Conservation (phyloP, 176 grass and related monocot genomes). For the Cocos nucifera region DNA sequence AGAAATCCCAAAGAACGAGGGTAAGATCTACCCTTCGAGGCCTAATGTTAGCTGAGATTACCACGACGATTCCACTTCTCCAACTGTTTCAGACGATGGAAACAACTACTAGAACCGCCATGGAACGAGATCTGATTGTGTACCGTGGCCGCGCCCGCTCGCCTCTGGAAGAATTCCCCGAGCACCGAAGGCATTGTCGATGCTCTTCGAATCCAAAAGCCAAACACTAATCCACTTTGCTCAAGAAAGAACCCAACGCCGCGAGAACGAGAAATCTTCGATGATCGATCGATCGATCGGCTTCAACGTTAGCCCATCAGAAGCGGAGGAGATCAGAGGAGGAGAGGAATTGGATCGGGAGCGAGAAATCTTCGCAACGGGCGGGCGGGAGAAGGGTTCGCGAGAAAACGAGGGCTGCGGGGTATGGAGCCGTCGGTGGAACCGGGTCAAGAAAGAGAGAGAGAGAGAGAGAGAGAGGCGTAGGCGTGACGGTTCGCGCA, state of each 20-base stretch:
- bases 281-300: no score
- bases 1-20: conserved; percentile 1
- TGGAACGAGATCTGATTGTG: conserved; percentile 21
- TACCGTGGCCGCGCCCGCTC: conserved; percentile 27
- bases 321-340: no score
- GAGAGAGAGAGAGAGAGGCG: no score
- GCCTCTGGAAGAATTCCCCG: conserved; percentile 35
- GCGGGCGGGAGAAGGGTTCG: no score
- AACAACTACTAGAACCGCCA: conserved; percentile 14
- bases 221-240: conserved; percentile 42
- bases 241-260: conserved; percentile 14
- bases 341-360: no score
- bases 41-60: conserved; percentile 54
- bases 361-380: no score
- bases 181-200: conserved; percentile 61
- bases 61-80: conserved; percentile 23
- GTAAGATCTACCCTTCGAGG: conserved; percentile 12
- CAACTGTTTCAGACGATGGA: conserved; percentile 39
- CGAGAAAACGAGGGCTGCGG: no score
- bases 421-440: no score
- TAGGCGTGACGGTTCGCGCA: no score
- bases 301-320: no score
- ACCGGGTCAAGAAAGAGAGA: no score
- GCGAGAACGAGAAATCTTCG: background rate
- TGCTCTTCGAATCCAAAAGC: conserved; percentile 26